These are phyloP conservation scores for Mrakia gelida DNA, from an alignment of 768 basidiomycete species.

Conservation along the genomic window DNA sequence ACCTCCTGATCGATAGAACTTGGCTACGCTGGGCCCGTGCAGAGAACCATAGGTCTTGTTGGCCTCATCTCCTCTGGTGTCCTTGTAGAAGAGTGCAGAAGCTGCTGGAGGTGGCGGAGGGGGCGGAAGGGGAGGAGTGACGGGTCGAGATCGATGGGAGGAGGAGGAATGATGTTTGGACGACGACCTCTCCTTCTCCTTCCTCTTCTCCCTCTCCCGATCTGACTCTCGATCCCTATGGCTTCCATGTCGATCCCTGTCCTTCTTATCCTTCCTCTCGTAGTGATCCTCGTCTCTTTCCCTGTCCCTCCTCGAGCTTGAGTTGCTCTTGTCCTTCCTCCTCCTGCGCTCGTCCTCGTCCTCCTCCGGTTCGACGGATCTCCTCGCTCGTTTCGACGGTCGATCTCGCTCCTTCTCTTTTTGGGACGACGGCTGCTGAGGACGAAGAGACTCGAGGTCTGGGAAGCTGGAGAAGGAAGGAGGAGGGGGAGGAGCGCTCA, in stretches of 20 bases:
- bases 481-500: conserved; percentile 12
- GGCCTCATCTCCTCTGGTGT: conserved; percentile 14
- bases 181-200: conserved; percentile 1
- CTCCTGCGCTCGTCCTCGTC: neutral
- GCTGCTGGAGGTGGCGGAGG: neutral
- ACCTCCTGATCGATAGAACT: conserved; percentile 26
- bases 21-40: conserved; percentile 11
- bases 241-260: neutral
- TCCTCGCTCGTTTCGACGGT: neutral
- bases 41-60: conserved; percentile 24
- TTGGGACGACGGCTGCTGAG: conserved; percentile 18
- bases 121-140: neutral
- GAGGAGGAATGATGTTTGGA: neutral
- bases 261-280: conserved; percentile 1
- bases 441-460: conserved; percentile 16
- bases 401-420: neutral
- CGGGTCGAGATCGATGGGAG: neutral
- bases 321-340: neutral
- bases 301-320: neutral
- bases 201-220: neutral
- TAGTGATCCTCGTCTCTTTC: neutral
- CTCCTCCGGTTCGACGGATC: neutral
- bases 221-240: neutral
- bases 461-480: conserved; percentile 27
- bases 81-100: conserved; percentile 14